Evolutionary conservation across 495 filamentous ascomycete genomes (phyloP), one percentile per base, ranked within the genome.

Genomic region (Pseudevernia furfuracea): DNA sequence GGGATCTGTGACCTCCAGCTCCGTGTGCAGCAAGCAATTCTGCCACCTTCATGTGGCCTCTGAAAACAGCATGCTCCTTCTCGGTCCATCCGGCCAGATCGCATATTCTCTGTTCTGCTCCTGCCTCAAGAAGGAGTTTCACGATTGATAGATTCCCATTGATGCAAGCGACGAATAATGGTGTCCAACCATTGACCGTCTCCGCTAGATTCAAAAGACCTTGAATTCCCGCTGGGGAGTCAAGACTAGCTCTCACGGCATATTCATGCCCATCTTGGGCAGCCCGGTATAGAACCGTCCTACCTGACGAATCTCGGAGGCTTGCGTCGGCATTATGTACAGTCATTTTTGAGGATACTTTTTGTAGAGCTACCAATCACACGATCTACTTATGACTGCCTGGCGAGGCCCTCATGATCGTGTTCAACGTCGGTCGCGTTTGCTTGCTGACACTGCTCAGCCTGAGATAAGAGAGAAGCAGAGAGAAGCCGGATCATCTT

Each of bases 161-260:
- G 2, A 91, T 87, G 58, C 85, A 84, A 21, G 89, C 88, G 65
- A 91, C 80, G 65, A 90, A 88, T 3, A 94, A 76, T 14, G 90
- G 87, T 8, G 88, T 91, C 89, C 90, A 92, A 19, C 82, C 84
- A 67, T 87, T 90, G 0, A 80, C 82, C 49, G 84, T 85, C 70
- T 94, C 89, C 0, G 82, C 60, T n/a, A 61, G 55, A 60, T 71
- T 62, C 34, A 71, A 46, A 56, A 65, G 44, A n/a, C 44, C 21
- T 5, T 53, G 7, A 10, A 12, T 58, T 21, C 30, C 58, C 14
- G 34, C 36, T 58, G 34, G 25, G 8, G 44, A 53, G 9, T 28
- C 57, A 59, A 70, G 69, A 10, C 70, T 49, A 17, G 64, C 59
- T 48, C 55, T 59, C 43, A 70, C 66, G 14, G 39, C 58, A 36